Evolutionary conservation across 2,329 filamentous ascomycete genomes (phyloP).

Genomic region (Drechslerella dactyloides): DNA sequence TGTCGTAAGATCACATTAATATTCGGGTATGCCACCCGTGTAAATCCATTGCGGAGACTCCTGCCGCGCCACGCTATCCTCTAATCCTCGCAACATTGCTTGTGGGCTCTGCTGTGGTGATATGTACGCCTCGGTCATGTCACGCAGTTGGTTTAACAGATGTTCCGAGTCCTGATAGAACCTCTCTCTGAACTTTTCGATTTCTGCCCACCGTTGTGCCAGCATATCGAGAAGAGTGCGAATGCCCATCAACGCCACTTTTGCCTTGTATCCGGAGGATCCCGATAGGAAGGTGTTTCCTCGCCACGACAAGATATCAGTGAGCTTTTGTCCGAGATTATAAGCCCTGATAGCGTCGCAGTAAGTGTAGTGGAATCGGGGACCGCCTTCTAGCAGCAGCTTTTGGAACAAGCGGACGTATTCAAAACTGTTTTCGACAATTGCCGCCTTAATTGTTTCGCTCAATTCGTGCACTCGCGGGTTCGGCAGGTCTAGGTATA

Average conservation of each 20-base stretch:
- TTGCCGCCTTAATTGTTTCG: conserved; percentile 32
- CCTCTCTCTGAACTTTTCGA: conserved; percentile 44
- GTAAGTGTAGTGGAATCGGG: conserved; percentile 47
- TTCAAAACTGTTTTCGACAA: conserved; percentile 47
- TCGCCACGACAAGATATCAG: conserved; percentile 42
- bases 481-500: conserved; percentile 63
- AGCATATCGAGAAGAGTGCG: conserved; percentile 41
- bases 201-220: conserved; percentile 38
- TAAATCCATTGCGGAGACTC: conserved; percentile 41
- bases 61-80: conserved; percentile 42
- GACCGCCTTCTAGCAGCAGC: conserved; percentile 34
- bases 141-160: conserved; percentile 31
- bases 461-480: conserved; percentile 42
- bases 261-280: conserved; percentile 31
- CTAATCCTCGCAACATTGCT: conserved; percentile 40
- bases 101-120: conserved; percentile 48
- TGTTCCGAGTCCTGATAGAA: conserved; percentile 47
- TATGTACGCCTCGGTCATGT: conserved; percentile 32
- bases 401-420: conserved; percentile 48
- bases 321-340: conserved; percentile 45
- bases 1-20: conserved; percentile 2
- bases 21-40: conserved; percentile 35
- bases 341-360: conserved; percentile 49
- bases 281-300: conserved; percentile 40
- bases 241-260: conserved; percentile 35